Base-by-base conservation (phyloP, 768 basidiomycete species). In the Termitomyces sp. region DNA sequence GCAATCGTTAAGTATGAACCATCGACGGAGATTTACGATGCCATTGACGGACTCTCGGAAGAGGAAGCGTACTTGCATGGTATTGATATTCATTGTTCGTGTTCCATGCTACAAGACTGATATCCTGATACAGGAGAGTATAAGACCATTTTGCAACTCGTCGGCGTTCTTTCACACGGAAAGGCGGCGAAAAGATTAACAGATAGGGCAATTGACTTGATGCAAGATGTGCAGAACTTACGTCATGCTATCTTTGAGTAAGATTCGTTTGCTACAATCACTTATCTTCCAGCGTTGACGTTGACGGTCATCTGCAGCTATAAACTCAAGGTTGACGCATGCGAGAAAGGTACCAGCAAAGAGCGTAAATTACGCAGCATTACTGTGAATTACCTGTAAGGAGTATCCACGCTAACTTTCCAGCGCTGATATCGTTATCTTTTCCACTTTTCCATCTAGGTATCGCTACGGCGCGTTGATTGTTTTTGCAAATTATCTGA, bases 151-250 rank as follows among this genome's bases (percentile, higher is more conserved):
- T 76, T 99, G 46, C 94, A 96, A 64, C 88, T 99, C 60, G 93
- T 97, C 50, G 89, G 93, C 5, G 89, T 98, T 11, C 82, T 98
- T 36, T 91, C 92, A 8, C 84, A 96, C 67, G 96, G 97, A 20
- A 98, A 98, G 73, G 77, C 87, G 10, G 96, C 97, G 11, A 99
- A 99, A 74, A 85, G 87, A 46, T 72, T 98, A 62, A 88, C 94
- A 0, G 96, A 98, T 72, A 78, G 85, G 29, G 94, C 91, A 2
- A 87, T 97, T 66, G 96, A 98, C 73, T 75, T 88, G 66, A 94
- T 95, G 92, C 90, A 92, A 75, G 95, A 96, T 64, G 96, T 99
- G 0, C 97, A 99, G 74, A 99, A 99, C 70, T 79, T 99, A 43
- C 86, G 97, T 40, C 93, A 92, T 72, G 94, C 97, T 0, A 89